Conservation (phyloP, 2,329 filamentous ascomycete species). For the Pyricularia sp. region DNA sequence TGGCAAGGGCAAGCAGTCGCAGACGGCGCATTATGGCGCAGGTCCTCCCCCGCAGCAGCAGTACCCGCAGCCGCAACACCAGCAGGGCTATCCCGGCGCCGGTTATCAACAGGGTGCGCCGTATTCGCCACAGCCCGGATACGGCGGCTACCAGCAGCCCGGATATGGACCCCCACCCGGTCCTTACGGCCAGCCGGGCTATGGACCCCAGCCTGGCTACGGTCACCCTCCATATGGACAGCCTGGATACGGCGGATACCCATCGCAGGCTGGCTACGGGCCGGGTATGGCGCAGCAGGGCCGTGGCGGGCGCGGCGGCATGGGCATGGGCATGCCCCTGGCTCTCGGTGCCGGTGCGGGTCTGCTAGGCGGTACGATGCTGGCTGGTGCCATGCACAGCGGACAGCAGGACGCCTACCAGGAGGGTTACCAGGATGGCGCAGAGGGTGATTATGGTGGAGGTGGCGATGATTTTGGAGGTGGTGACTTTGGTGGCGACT, state of each 20-base stretch:
- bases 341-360: constrained; percentile 76
- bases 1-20: constrained; percentile 32
- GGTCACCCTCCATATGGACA: constrained; percentile 5
- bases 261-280: constrained; percentile 18
- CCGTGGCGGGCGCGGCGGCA: constrained; percentile 25
- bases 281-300: constrained; percentile 8
- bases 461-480: constrained; percentile 22
- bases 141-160: constrained; percentile 20
- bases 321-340: constrained; percentile 65
- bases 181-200: constrained; percentile 18
- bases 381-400: constrained; percentile 59
- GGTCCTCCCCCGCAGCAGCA: constrained; percentile 15
- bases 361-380: constrained; percentile 65
- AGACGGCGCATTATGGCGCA: constrained; percentile 4
- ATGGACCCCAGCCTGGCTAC: constrained; percentile 11
- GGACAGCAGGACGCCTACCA: constrained; percentile 49
- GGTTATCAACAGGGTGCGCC: constrained; percentile 8
- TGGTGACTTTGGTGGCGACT: constrained; percentile 24
- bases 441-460: constrained; percentile 21
- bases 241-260: constrained; percentile 22
- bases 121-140: constrained; percentile 15
- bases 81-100: constrained; percentile 9
- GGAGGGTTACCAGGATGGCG: constrained; percentile 30
- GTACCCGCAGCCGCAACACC: constrained; percentile 11
- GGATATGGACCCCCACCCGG: constrained; percentile 20